phyloP scores from a whole-genome alignment of 257 asterid genomes.

The Scutellaria minor region DNA sequence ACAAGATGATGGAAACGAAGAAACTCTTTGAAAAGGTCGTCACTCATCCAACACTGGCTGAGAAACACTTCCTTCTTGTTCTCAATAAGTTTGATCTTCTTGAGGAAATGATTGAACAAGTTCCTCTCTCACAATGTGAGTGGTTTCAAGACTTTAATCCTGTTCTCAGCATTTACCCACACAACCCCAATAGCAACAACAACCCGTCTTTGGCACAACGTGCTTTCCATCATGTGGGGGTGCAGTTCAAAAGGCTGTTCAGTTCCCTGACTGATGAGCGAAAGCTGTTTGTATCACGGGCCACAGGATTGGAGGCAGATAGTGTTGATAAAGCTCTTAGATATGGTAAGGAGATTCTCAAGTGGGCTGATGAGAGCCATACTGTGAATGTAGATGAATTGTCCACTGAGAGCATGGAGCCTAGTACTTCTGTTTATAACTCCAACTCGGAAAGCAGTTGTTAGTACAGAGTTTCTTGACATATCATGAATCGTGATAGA shows the following conservation, averaged over 20 bases:
- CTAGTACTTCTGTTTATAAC: constrained; percentile 56
- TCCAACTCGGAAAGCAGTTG: background rate
- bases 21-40: constrained; percentile 60
- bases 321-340: constrained; percentile 70
- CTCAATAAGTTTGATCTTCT: constrained; percentile 84
- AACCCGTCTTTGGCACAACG: constrained; percentile 62
- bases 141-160: constrained; percentile 86
- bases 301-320: constrained; percentile 72
- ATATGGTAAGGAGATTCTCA: constrained; percentile 68
- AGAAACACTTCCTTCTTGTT: constrained; percentile 66
- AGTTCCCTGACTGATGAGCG: constrained; percentile 44
- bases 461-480: constrained; percentile 1
- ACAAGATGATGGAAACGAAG: constrained; percentile 76
- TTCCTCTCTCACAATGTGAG: constrained; percentile 71
- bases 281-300: constrained; percentile 64
- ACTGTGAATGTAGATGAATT: constrained; percentile 44
- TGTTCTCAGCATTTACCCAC: constrained; percentile 54
- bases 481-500: background rate
- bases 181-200: constrained; percentile 44
- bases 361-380: constrained; percentile 68
- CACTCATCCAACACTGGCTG: constrained; percentile 58
- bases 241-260: constrained; percentile 71
- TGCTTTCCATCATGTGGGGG: constrained; percentile 79
- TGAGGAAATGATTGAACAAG: constrained; percentile 61
- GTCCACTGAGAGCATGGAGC: constrained; percentile 66